Evolutionary conservation across 805 yeast genomes (phyloP).

Genomic region (Pichia californica): DNA sequence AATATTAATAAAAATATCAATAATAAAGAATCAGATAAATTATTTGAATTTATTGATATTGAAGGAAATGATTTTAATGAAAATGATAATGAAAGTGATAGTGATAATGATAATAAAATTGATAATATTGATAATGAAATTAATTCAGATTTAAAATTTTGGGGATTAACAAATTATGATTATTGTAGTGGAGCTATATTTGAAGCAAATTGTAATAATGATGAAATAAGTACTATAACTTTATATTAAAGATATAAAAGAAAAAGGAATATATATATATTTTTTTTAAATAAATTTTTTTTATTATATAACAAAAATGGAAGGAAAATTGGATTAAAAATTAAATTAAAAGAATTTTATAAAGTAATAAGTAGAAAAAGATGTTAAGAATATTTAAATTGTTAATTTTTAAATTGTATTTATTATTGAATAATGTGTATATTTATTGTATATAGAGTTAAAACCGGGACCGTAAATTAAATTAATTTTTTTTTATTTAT

Average conservation of each 20-base stretch:
- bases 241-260: conserved; percentile 12
- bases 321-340: background rate
- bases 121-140: conserved; percentile 7
- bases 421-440: too few relatives aligned
- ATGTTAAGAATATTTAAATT: too few relatives aligned
- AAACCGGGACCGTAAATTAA: background rate
- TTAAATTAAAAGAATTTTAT: background rate
- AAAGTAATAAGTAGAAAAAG: too few relatives aligned
- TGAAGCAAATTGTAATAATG: conserved; percentile 28
- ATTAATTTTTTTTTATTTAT: background rate
- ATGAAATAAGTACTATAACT: conserved; percentile 25
- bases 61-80: conserved; percentile 3
- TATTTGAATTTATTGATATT: conserved; percentile 4
- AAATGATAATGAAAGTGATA: conserved; percentile 4
- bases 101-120: conserved; percentile 1
- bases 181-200: conserved; percentile 22
- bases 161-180: conserved; percentile 31
- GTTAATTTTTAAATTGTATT: too few relatives aligned
- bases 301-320: too few relatives aligned
- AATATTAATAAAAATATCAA: too few relatives aligned
- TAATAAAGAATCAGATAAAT: conserved; percentile 25
- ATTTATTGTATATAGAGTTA: too few relatives aligned
- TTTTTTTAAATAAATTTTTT: too few relatives aligned
- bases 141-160: conserved; percentile 23
- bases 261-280: too few relatives aligned